A percentile compares a stretch with the other conserved stretches of the same genome.
These are phyloP conservation scores for Russula emetica DNA, from an alignment of 768 basidiomycete species.

Conservation along the genomic window DNA sequence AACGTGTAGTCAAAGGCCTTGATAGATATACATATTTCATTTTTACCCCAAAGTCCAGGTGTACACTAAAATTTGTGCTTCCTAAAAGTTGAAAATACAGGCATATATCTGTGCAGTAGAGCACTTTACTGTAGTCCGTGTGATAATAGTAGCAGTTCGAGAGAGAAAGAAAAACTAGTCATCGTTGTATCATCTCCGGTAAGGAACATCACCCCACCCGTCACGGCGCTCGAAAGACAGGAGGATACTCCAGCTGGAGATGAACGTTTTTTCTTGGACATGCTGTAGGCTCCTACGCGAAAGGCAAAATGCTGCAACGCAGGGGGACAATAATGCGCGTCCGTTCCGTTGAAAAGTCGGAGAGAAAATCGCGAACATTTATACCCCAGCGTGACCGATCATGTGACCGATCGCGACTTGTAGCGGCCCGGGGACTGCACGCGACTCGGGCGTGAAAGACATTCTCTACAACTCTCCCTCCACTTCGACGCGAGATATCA, in stretches of 20 bases:
- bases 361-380: background rate
- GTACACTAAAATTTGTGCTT: background rate
- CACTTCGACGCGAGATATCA: background rate
- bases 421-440: too few relatives aligned
- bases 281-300: constrained; percentile 42
- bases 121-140: background rate
- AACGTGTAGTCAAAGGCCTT: background rate
- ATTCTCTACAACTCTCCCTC: background rate
- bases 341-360: constrained; percentile 30
- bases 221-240: constrained; percentile 28
- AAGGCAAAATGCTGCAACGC: constrained; percentile 29
- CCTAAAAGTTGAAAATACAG: background rate
- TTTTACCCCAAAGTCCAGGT: background rate
- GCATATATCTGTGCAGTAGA: background rate
- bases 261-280: constrained; percentile 33
- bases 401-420: background rate
- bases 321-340: constrained; percentile 43
- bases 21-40: background rate
- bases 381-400: background rate
- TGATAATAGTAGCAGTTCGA: background rate
- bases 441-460: too few relatives aligned
- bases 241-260: constrained; percentile 38
- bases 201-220: constrained; percentile 38
- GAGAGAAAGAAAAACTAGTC: background rate
- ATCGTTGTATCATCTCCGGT: constrained; percentile 37